Evolutionary conservation across 2,329 filamentous ascomycete genomes (phyloP), one percentile per base, ranked within the genome.

Genomic region (Botrytis porri): DNA sequence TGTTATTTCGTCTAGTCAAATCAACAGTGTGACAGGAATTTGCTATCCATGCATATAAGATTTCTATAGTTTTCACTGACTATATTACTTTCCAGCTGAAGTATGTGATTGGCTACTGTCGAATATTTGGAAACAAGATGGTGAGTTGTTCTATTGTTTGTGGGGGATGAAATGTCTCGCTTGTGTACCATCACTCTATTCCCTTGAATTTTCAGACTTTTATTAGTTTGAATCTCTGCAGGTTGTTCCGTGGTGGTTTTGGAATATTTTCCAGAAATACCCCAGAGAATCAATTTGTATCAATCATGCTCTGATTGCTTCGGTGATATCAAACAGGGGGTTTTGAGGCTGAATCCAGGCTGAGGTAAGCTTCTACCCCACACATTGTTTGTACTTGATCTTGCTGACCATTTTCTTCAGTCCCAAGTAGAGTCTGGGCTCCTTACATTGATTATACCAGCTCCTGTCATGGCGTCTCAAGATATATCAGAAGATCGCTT

Each of bases 341-440:
- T 12, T 18, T 16, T 57, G 51, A 29, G 51, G 51, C 25, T 25
- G 20, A 48, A 9, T 54, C 12, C 5, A 16, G 48, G 48, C 12
- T 54, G 51, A 57, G 51, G n/a, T 57, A 57, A 57, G 51, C 14
- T 7, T 57, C 51, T 9, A 57, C 51, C 16, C 51, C 51, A 32
- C 51, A 57, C n/a, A 3, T 57, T 57, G n/a, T n/a, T 29, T 57
- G 7, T 16, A 57, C 51, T 29, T 57, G n/a, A 57, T 29, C 51
- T 57, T 57, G 0, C n/a, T 57, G 16, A 57, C 12, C 3, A 9
- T 29, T 29, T 18, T 54, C 48, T 16, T n/a, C 25, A 3, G 48
- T 54, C 25, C 0, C 5, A n/a, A n/a, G n/a, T 54, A n/a, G 5
- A n/a, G 5, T n/a, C 48, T 3, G 48, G 48, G 0, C n/a, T 16